Evolutionary conservation across 2,329 filamentous ascomycete genomes (phyloP).

Genomic region (Aureobasidium zeae): DNA sequence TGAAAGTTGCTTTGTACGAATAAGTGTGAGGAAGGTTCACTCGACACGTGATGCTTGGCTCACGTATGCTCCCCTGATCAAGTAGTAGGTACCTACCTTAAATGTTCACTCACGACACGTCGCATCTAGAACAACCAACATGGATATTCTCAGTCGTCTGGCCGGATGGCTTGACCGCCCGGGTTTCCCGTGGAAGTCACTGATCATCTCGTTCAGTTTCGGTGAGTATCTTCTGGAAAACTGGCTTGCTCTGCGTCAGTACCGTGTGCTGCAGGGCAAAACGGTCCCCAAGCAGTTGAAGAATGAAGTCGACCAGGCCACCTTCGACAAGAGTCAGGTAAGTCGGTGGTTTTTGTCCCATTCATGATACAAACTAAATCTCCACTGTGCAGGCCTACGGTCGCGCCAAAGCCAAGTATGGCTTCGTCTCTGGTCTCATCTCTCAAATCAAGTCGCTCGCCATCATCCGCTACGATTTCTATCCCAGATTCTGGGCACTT

Average conservation of each 20-base stretch:
- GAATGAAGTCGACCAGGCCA: slow-evolving; percentile 78
- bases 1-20: neutral
- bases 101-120: slow-evolving; percentile 11
- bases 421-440: slow-evolving; percentile 71
- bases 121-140: slow-evolving; percentile 16
- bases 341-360: slow-evolving; percentile 19
- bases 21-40: neutral
- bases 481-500: slow-evolving; percentile 81
- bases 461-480: slow-evolving; percentile 82
- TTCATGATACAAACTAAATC: slow-evolving; percentile 14
- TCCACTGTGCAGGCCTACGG: slow-evolving; percentile 61
- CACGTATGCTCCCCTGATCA: slow-evolving; percentile 2
- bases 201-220: slow-evolving; percentile 89
- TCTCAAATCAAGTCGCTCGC: slow-evolving; percentile 79
- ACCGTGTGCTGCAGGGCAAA: slow-evolving; percentile 70
- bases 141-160: slow-evolving; percentile 49
- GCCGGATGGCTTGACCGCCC: slow-evolving; percentile 82
- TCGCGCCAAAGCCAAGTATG: slow-evolving; percentile 87
- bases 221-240: slow-evolving; percentile 86
- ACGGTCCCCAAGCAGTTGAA: slow-evolving; percentile 78
- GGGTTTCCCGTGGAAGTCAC: slow-evolving; percentile 92
- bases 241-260: slow-evolving; percentile 82
- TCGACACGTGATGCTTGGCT: slow-evolving; percentile 10
- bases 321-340: slow-evolving; percentile 86
- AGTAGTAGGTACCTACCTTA: too few species aligned